Percentiles rank a stretch among this genome's conserved stretches.
These are phyloP conservation scores for Triticum urartu DNA, from an alignment of 176 grass and related monocot genomes.

Conservation along the genomic window DNA sequence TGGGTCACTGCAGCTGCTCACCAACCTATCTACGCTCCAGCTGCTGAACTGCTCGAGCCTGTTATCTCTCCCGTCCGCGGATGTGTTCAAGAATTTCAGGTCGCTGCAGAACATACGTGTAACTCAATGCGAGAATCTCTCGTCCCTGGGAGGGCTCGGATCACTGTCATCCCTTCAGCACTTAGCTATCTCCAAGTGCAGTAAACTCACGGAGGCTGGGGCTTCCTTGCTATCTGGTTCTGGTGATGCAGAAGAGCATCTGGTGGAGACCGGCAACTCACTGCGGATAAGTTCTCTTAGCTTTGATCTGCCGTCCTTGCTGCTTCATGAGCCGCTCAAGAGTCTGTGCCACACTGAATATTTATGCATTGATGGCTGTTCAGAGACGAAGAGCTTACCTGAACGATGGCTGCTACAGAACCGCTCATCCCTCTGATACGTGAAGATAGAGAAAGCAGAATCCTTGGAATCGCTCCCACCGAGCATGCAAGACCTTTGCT, in stretches of 20 bases:
- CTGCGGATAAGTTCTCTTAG: rapidly evolving
- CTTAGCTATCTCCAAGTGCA: rapidly evolving
- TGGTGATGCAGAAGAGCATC: neutral
- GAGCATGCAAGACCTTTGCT: neutral
- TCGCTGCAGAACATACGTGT: rapidly evolving
- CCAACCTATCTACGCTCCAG: rapidly evolving
- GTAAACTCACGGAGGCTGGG: neutral
- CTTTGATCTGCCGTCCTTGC: neutral
- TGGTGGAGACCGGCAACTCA: neutral
- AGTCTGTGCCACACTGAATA: rapidly evolving
- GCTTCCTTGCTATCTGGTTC: neutral
- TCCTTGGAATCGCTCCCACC: neutral
- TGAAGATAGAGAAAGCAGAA: rapidly evolving
- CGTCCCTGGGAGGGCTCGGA: neutral
- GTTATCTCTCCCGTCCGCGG: neutral
- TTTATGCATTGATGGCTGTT: rapidly evolving
- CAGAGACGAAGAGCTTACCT: neutral
- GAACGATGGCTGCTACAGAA: neutral
- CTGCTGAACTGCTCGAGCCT: neutral
- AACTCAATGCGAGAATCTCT: rapidly evolving
- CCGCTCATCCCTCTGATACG: neutral
- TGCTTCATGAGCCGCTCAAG: neutral
- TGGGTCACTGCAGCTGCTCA: neutral
- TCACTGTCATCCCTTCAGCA: rapidly evolving
- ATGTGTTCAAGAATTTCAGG: neutral